Percentiles rank a stretch among this genome's conserved stretches.
Evolutionary conservation across 2,329 filamentous ascomycete genomes (phyloP).

Genomic region (Cordyceps fumosorosea): DNA sequence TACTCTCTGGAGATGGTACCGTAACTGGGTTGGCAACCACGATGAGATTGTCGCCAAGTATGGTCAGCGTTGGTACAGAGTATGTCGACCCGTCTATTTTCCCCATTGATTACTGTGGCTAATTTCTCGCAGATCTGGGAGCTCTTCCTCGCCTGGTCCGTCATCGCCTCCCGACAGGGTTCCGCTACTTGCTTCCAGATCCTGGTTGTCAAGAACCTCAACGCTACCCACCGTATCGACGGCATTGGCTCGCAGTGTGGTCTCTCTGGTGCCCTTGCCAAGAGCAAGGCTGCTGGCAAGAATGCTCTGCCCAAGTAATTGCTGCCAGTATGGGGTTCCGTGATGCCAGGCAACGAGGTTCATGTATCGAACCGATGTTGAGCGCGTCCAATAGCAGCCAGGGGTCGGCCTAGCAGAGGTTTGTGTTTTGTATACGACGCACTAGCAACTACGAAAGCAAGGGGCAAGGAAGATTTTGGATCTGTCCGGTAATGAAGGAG

Average conservation of each 20-base stretch:
- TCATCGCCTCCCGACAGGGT: slow-evolving; percentile 78
- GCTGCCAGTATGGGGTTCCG: not conserved
- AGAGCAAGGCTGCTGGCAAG: slow-evolving; percentile 32
- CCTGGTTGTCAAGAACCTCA: slow-evolving; percentile 82
- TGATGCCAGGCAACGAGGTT: not conserved
- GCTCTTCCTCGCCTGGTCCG: slow-evolving; percentile 80
- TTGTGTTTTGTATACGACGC: slow-evolving; percentile 11
- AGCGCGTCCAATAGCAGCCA: not conserved
- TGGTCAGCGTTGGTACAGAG: slow-evolving; percentile 89
- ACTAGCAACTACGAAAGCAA: slow-evolving; percentile 7
- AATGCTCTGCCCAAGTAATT: slow-evolving; percentile 10
- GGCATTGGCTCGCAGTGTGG: slow-evolving; percentile 64
- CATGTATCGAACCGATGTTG: not conserved
- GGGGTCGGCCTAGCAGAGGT: not conserved
- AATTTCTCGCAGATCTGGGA: slow-evolving; percentile 69
- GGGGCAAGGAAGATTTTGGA: not conserved
- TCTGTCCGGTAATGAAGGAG: not conserved
- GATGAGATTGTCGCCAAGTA: slow-evolving; percentile 95
- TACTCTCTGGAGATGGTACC: slow-evolving; percentile 96
- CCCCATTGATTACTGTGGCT: not conserved
- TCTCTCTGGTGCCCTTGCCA: slow-evolving; percentile 52
- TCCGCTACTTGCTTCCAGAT: slow-evolving; percentile 83
- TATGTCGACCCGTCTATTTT: slow-evolving; percentile 38
- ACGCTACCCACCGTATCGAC: slow-evolving; percentile 74
- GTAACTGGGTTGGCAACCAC: slow-evolving; percentile 93